These are phyloP conservation scores for Fusarium continuum DNA, from an alignment of 2,329 filamentous ascomycete species.

Conservation along the genomic window DNA sequence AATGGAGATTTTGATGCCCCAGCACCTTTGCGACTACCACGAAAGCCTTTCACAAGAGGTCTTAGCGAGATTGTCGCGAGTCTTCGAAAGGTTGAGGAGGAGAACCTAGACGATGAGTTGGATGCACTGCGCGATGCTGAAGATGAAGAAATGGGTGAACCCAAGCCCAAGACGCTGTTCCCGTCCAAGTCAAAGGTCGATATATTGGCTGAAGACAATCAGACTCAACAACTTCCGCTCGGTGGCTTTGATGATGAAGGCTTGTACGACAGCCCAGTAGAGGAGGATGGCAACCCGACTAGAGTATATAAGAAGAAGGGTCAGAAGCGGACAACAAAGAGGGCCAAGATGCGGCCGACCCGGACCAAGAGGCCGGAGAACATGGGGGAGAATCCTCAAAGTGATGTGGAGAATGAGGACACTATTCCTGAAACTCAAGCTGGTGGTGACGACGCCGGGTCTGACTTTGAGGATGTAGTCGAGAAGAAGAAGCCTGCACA, in stretches of 20 bases:
- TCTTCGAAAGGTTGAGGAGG: conserved; percentile 74
- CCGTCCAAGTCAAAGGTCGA: conserved; percentile 45
- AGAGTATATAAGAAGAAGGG: conserved; percentile 84
- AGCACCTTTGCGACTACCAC: conserved; percentile 62
- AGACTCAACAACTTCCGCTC: conserved; percentile 56
- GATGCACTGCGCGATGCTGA: conserved; percentile 80
- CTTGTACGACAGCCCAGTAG: conserved; percentile 63
- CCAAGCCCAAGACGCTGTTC: conserved; percentile 35
- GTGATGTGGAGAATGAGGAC: conserved; percentile 51
- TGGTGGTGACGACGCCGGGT: conserved; percentile 17
- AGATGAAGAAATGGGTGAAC: conserved; percentile 49
- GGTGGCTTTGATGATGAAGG: conserved; percentile 72
- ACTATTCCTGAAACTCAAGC: conserved; percentile 45
- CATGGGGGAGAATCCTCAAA: conserved; percentile 42
- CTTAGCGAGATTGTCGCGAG: conserved; percentile 79
- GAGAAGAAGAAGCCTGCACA: conserved; percentile 36
- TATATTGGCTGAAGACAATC: conserved; percentile 56
- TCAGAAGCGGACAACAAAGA: conserved; percentile 79
- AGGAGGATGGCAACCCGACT: conserved; percentile 67
- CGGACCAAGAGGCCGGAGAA: conserved; percentile 58
- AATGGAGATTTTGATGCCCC: conserved; percentile 60
- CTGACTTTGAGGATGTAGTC: conserved; percentile 37
- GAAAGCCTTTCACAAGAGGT: conserved; percentile 71
- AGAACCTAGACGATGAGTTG: conserved; percentile 75
- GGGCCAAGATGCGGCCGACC: conserved; percentile 69